A percentile compares a stretch with the other conserved stretches of the same genome.
phyloP scores from a whole-genome alignment of 805 yeast species.

The Zygoascus bituminiphila region DNA sequence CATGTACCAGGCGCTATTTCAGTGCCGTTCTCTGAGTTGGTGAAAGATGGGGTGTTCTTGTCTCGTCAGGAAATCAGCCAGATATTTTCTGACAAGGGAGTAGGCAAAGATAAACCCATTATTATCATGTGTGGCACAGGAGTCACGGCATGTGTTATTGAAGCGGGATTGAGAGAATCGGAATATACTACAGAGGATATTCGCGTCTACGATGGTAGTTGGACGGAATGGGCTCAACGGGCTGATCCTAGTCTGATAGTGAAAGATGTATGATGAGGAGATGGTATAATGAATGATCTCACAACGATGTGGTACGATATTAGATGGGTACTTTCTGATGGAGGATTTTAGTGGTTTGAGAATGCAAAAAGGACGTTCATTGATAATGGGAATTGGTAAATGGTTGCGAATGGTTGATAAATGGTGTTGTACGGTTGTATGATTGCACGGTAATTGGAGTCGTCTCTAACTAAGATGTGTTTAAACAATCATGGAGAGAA shows the following conservation, averaged over 20 bases:
- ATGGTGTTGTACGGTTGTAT: no score
- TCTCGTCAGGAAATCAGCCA: constrained; percentile 38
- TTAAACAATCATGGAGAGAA: no score
- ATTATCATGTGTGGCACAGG: constrained; percentile 95
- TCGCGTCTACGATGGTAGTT: constrained; percentile 57
- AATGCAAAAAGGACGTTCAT: no score
- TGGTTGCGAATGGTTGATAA: no score
- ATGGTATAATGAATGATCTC: no score
- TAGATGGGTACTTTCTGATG: no score
- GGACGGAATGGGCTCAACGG: constrained; percentile 74
- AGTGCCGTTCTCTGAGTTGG: constrained; percentile 56
- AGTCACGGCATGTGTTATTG: constrained; percentile 84
- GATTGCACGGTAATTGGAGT: no score
- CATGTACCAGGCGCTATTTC: constrained; percentile 78
- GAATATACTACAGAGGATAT: constrained; percentile 30
- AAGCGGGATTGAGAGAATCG: constrained; percentile 56
- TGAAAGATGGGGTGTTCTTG: constrained; percentile 48
- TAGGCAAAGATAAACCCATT: constrained; percentile 45
- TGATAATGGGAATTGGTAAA: no score
- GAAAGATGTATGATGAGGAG: constrained; percentile 31
- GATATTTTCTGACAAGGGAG: constrained; percentile 38
- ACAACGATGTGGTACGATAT: no score
- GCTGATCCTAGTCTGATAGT: constrained; percentile 50
- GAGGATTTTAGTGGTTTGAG: no score
- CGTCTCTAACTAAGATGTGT: no score